phyloP scores from a whole-genome alignment of 177 flowering plant genomes.

The Vitis hybrid region DNA sequence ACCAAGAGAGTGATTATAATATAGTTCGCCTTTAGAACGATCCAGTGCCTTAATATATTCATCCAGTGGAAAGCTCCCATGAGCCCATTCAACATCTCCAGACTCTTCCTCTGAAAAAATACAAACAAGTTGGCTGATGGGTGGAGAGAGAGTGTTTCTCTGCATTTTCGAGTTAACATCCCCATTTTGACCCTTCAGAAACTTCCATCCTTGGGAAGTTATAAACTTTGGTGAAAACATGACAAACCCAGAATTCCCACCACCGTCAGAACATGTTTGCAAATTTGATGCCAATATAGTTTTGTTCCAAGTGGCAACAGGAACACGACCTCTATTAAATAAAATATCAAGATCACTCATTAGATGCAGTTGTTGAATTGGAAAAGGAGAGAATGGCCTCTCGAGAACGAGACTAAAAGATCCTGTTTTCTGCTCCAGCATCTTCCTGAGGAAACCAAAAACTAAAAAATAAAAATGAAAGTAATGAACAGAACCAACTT shows the following conservation, averaged over 20 bases:
- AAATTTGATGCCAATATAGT: slow-evolving; percentile 43
- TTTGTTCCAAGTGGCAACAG: slow-evolving; percentile 67
- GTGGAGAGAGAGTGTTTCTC: slow-evolving; percentile 24
- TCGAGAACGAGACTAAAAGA: slow-evolving; percentile 74
- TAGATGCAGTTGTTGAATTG: slow-evolving; percentile 63
- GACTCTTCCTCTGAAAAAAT: slow-evolving; percentile 61
- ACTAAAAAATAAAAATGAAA: slow-evolving; percentile 12
- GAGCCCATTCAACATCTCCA: slow-evolving; percentile 78
- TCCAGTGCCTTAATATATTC: slow-evolving; percentile 88
- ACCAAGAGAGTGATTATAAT: slow-evolving; percentile 85
- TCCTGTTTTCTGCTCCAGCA: slow-evolving; percentile 61
- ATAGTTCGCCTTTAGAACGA: slow-evolving; percentile 80
- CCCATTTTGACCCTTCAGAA: slow-evolving; percentile 38
- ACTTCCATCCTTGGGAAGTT: slow-evolving; percentile 51
- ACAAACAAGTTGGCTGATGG: slow-evolving; percentile 53
- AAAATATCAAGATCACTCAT: slow-evolving; percentile 46
- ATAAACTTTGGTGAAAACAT: slow-evolving; percentile 63
- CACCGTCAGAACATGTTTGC: slow-evolving; percentile 40
- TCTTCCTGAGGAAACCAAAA: slow-evolving; percentile 47
- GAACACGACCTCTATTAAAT: slow-evolving; percentile 75
- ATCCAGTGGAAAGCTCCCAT: slow-evolving; percentile 86
- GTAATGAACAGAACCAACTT: slow-evolving; percentile 7
- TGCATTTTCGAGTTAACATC: slow-evolving; percentile 21
- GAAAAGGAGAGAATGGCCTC: slow-evolving; percentile 85
- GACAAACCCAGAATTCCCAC: slow-evolving; percentile 72